Percentiles rank a stretch among this genome's conserved stretches.
These are phyloP conservation scores for Debaryomyces sp. DNA, from an alignment of 1,139 yeast genomes.

Conservation along the genomic window DNA sequence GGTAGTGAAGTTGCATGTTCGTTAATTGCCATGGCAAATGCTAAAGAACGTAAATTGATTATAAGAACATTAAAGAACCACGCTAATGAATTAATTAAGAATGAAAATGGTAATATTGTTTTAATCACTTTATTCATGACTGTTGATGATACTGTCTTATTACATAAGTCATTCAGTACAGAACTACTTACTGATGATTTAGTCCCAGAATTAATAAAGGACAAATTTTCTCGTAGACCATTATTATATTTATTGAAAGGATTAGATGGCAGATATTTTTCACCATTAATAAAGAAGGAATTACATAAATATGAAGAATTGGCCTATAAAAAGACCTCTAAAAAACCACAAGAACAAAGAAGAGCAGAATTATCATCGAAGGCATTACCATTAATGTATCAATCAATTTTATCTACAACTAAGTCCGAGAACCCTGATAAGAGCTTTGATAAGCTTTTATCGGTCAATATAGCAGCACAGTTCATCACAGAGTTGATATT, in stretches of 20 bases:
- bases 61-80: slow-evolving; percentile 75
- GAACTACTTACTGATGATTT: slow-evolving; percentile 58
- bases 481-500: slow-evolving; percentile 75
- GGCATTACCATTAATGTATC: slow-evolving; percentile 68
- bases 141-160: slow-evolving; percentile 90
- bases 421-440: slow-evolving; percentile 27
- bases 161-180: slow-evolving; percentile 68
- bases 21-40: slow-evolving; percentile 79
- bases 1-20: slow-evolving; percentile 90
- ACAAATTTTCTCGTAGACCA: slow-evolving; percentile 88
- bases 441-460: slow-evolving; percentile 44
- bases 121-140: slow-evolving; percentile 79
- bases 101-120: slow-evolving; percentile 85
- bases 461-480: slow-evolving; percentile 81
- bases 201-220: slow-evolving; percentile 60
- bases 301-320: slow-evolving; percentile 62
- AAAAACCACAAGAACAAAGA: slow-evolving; percentile 81
- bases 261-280: slow-evolving; percentile 79
- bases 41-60: slow-evolving; percentile 87
- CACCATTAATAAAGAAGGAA: slow-evolving; percentile 66
- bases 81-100: slow-evolving; percentile 70
- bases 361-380: slow-evolving; percentile 66
- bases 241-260: slow-evolving; percentile 80
- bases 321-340: slow-evolving; percentile 72
- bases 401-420: slow-evolving; percentile 51